These are phyloP conservation scores for Epichloe baconii DNA, from an alignment of 2,329 filamentous ascomycete species.

Conservation along the genomic window DNA sequence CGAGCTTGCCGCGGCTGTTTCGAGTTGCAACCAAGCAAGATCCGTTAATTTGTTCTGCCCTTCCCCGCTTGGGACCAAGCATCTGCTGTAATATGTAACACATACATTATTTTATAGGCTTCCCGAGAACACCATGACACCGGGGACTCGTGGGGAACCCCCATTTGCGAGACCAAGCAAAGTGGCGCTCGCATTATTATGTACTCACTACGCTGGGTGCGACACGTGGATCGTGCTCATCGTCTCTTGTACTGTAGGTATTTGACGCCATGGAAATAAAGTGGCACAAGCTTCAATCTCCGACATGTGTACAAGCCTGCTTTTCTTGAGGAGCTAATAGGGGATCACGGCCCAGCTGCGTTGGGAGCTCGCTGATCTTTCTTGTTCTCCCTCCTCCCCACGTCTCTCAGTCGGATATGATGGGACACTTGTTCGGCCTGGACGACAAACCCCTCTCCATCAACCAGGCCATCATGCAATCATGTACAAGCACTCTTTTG, in stretches of 20 bases:
- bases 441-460: not conserved
- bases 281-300: not conserved
- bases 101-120: not conserved
- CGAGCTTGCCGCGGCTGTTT: not conserved
- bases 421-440: not conserved
- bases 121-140: not conserved
- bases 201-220: too few species aligned
- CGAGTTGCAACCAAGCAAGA: not conserved
- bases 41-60: not conserved
- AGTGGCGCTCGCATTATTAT: too few species aligned
- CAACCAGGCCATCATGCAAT: not conserved
- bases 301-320: not conserved
- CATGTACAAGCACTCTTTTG: not conserved
- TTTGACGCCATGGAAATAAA: too few species aligned
- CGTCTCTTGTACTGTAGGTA: too few species aligned
- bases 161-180: too few species aligned
- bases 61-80: not conserved
- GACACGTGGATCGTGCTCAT: too few species aligned
- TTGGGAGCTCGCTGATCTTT: not conserved
- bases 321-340: not conserved
- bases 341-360: not conserved
- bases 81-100: not conserved
- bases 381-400: not conserved
- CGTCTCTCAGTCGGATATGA: not conserved
- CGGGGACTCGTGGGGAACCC: not conserved